A percentile compares a stretch with the other conserved stretches of the same genome.
Conservation (phyloP, 2,329 filamentous ascomycete species). For the Aspergillus arachidicola region DNA sequence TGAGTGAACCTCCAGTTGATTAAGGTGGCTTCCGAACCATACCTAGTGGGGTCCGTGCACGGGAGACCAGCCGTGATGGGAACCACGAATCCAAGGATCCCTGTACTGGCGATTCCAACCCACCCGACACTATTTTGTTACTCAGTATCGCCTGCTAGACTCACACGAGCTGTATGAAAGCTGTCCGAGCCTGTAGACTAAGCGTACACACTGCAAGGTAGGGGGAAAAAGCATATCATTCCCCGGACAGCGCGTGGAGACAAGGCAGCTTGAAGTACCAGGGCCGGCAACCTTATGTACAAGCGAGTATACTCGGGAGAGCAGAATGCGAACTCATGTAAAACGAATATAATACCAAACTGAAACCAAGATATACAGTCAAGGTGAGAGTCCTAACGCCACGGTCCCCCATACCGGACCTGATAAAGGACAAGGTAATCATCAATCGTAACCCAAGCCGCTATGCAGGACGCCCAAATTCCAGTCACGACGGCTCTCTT, state of each 20-base stretch:
- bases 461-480: neutral
- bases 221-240: neutral
- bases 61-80: neutral
- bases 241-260: neutral
- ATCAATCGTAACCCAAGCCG: slow-evolving; percentile 19
- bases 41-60: neutral
- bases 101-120: neutral
- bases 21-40: neutral
- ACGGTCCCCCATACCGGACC: slow-evolving; percentile 12
- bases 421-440: slow-evolving; percentile 11
- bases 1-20: neutral
- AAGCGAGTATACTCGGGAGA: slow-evolving; percentile 7
- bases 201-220: neutral
- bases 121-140: neutral
- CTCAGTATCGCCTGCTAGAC: neutral
- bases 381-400: slow-evolving; percentile 26
- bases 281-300: slow-evolving; percentile 12
- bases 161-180: neutral
- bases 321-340: slow-evolving; percentile 1
- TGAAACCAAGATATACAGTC: slow-evolving; percentile 15
- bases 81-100: neutral
- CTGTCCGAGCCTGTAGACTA: neutral
- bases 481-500: neutral
- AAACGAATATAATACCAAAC: slow-evolving; percentile 7
- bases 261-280: neutral